Evolutionary conservation across 495 filamentous ascomycete genomes (phyloP).

Genomic region (Hypoxylon trugodes): DNA sequence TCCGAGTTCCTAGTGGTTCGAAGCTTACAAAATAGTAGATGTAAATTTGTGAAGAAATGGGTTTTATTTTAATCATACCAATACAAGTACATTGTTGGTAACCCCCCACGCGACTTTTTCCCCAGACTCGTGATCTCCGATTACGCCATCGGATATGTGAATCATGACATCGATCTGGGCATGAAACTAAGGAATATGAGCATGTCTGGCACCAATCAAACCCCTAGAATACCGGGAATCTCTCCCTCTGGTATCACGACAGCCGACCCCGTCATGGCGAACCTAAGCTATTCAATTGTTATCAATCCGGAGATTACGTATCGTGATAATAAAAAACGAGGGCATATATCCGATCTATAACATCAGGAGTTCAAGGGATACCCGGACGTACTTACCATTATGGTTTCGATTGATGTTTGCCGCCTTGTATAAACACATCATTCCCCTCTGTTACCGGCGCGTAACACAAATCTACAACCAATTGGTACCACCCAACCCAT

Average conservation of each 20-base stretch:
- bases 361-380: background rate
- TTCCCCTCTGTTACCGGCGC: background rate
- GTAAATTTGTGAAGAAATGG: no score
- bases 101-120: slow-evolving; percentile 15
- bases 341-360: background rate
- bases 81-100: no score
- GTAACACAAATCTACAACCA: background rate
- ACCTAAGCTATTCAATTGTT: slow-evolving; percentile 14
- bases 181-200: slow-evolving; percentile 3
- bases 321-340: slow-evolving; percentile 4
- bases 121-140: slow-evolving; percentile 58
- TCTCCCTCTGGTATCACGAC: slow-evolving; percentile 22
- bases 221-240: background rate
- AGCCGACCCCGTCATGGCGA: slow-evolving; percentile 36
- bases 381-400: background rate
- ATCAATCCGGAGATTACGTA: slow-evolving; percentile 22
- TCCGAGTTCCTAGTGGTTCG: no score
- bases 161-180: slow-evolving; percentile 49
- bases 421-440: background rate
- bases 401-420: background rate
- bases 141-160: slow-evolving; percentile 68
- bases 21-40: no score
- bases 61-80: no score
- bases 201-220: slow-evolving; percentile 25
- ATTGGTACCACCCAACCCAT: background rate